Conservation (phyloP, 352 stramenopile genomes). For the Globisporangium paddicum region DNA sequence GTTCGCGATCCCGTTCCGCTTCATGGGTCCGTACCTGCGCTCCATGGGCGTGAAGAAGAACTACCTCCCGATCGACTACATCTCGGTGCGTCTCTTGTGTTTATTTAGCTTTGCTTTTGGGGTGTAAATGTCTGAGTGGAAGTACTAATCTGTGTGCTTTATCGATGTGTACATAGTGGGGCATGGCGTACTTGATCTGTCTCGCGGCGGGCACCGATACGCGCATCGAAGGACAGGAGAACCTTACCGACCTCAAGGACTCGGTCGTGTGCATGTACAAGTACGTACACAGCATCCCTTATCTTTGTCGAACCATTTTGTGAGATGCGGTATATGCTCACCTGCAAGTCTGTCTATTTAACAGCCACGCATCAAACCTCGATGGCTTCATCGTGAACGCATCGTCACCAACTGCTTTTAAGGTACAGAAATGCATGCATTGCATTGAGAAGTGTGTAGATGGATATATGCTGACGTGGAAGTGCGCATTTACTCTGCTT, state of each 20-base stretch:
- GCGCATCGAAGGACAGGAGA: slow-evolving; percentile 41
- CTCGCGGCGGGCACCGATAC: slow-evolving; percentile 46
- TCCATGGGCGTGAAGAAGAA: slow-evolving; percentile 67
- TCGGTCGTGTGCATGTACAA: slow-evolving; percentile 83
- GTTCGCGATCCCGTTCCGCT: slow-evolving; percentile 63
- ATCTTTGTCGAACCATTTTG: no score
- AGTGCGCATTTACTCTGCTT: background rate
- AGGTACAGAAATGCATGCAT: slow-evolving; percentile 20
- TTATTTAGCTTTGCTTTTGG: background rate
- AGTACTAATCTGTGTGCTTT: background rate
- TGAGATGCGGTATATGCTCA: no score
- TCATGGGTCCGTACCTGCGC: slow-evolving; percentile 40
- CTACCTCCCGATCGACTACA: slow-evolving; percentile 71
- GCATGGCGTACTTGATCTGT: slow-evolving; percentile 35
- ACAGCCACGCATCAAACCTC: slow-evolving; percentile 78
- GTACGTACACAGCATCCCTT: slow-evolving; percentile 21
- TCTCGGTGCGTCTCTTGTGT: slow-evolving; percentile 32
- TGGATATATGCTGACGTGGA: background rate
- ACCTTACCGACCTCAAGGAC: slow-evolving; percentile 49
- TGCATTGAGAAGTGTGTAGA: background rate
- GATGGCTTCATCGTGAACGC: slow-evolving; percentile 82
- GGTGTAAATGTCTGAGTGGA: background rate
- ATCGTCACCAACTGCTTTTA: slow-evolving; percentile 62
- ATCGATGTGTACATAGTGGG: slow-evolving; percentile 6
- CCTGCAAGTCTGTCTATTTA: no score